Base-by-base conservation (phyloP, 441 rosid genomes). In the Rhodomyrtus psidioides region DNA sequence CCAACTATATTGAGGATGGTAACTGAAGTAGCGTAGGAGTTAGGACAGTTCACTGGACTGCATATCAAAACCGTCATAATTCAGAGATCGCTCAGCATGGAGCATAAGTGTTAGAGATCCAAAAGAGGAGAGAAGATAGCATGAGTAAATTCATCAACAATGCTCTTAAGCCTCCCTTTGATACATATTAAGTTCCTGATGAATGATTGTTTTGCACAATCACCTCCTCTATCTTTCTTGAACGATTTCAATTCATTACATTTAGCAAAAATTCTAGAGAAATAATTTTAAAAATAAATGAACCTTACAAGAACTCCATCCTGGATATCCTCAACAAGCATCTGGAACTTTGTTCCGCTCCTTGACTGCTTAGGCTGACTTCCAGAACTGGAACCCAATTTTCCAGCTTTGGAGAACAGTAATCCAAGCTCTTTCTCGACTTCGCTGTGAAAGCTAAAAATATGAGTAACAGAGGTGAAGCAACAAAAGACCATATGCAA, bases 311-410 rank as follows among this genome's bases (percentile, higher is more conserved):
- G 94, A 42, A 95, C 97, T 85, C 99, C 99, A 86, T 97, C 98
- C 79, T 94, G 92, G 79, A 96, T 82, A 90, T 97, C 99, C 92
- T 97, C 99, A 57, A 97, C 99, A 83, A 94, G 94, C 99, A 97
- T 95, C 89, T 93, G 96, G 85, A 97, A 97, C 90, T 95, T 93
- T 9, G 94, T 92, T 82, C 94, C 94, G 26, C 89, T 76, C 89
- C 94, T 93, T 56, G 96, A 85, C 65, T 92, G 95, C 83, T 94
- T 94, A 82, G 90, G 84, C 90, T 93, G 93, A 87, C 90, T 92
- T 79, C 93, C 94, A 60, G 87, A 75, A 84, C 88, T 90, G 86
- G 96, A 87, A 83, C 93, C 90, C 90, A 92, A 12, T 70, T 93
- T 94, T 84, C 91, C 94, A 88, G 93, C 94, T 90, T 91, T 92